Conservation (phyloP, 2,329 filamentous ascomycete species). For the Hypoxylon rubiginosum region DNA sequence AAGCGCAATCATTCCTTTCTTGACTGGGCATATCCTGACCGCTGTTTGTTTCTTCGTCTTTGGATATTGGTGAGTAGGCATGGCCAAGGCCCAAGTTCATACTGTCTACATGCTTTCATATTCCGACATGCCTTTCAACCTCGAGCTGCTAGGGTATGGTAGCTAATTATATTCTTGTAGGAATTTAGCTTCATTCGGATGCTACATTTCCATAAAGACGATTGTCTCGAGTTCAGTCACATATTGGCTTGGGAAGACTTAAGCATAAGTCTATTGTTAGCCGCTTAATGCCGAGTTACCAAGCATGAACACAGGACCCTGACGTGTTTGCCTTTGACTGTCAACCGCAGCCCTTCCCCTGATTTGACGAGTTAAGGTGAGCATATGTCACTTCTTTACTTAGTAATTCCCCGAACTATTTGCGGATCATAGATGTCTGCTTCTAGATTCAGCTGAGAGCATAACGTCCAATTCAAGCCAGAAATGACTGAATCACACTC, state of each 20-base stretch:
- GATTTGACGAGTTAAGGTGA: constrained; percentile 28
- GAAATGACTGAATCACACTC: constrained; percentile 32
- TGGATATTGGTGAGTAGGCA: constrained; percentile 21
- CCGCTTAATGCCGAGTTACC: constrained; percentile 15
- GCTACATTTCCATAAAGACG: constrained; percentile 15
- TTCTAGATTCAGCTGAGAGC: constrained; percentile 14
- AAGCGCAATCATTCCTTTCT: constrained; percentile 24
- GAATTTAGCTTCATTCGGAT: constrained; percentile 15
- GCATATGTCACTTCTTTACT: constrained; percentile 20
- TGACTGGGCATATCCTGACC: constrained; percentile 23
- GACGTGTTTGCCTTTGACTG: constrained; percentile 11
- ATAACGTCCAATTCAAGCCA: constrained; percentile 22
- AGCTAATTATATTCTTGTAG: constrained; percentile 29
- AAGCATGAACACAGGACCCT: constrained; percentile 14
- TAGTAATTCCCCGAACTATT: constrained; percentile 13
- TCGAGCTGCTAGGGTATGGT: constrained; percentile 9
- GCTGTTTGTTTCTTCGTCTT: constrained; percentile 23
- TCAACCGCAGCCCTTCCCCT: constrained; percentile 16
- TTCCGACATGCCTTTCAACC: constrained; percentile 2
- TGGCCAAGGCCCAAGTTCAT: neutral
- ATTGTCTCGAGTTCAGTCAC: constrained; percentile 15
- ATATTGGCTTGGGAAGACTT: constrained; percentile 21
- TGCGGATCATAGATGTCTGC: constrained; percentile 19
- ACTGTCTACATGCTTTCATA: constrained; percentile 4
- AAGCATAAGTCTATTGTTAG: constrained; percentile 16